Evolutionary conservation across 176 grass and related monocot species (phyloP), one percentile per base, ranked within the genome.

Genomic region (Pontederia paniculata): DNA sequence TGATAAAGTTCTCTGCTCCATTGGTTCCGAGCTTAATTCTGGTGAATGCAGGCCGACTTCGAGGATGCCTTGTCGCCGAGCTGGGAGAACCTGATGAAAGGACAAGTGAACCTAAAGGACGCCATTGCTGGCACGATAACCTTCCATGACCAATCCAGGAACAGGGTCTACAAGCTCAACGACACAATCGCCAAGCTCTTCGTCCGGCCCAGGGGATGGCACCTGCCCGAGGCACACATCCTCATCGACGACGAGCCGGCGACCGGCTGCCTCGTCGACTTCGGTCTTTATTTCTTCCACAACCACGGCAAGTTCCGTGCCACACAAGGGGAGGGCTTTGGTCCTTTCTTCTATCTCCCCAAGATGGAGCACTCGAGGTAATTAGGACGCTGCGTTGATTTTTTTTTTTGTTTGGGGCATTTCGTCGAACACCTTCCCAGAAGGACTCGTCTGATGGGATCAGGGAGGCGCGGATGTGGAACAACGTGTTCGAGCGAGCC

Each of bases 251-350:
- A 85, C 22, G 85, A 86, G 70, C 90, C 82, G 0, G 90, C 76
- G 44, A 67, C 74, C 55, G 85, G 85, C 50, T 89, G 85, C 74
- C 79, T 96, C 16, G 74, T 96, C 3, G 90, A 96, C 69, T 96
- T 96, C 49, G 91, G 91, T 1, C 76, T 97, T 55, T 97, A 90
- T 82, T 90, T 97, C 80, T 97, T 90, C 79, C 91, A 97, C 76
- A 97, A 83, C 79, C 71, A 97, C 42, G 68, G 64, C 14, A 65
- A 49, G 20, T 90, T 86, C 71, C 71, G 73, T 42, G 72, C 82
- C n/a, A 71, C 70, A 8, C 91, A 96, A 62, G 86, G 91, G 17
- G 74, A 9, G 19, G 82, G 82, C 16, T 76, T 74, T 47, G 91
- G 91, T 0, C 91, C 90, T 17, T 97, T 87, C 68, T 97, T 97